Percentiles rank a stretch among this genome's conserved stretches.
Evolutionary conservation across 306 rosid genomes (phyloP).

Genomic region (Acacia confusa): DNA sequence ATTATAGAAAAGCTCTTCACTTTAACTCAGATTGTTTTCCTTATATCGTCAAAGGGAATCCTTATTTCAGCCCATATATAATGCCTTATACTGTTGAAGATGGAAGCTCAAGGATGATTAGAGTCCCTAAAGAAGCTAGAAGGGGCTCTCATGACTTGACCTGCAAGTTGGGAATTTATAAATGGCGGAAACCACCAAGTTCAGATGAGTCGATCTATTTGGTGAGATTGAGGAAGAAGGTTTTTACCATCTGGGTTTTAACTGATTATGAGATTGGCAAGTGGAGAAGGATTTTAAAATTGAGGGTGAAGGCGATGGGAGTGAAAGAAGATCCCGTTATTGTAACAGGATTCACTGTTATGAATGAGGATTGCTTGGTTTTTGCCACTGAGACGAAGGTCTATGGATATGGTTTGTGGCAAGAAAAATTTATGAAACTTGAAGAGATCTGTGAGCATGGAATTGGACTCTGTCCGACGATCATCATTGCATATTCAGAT

Average conservation of each 20-base stretch:
- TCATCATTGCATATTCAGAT: too few relatives aligned
- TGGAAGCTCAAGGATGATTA: conserved; percentile 23
- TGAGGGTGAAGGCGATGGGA: conserved; percentile 17
- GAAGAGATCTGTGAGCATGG: too few relatives aligned
- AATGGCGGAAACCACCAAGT: not conserved
- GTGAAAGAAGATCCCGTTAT: not conserved
- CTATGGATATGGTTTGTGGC: conserved; percentile 29
- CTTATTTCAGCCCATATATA: conserved; percentile 15
- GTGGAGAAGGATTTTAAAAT: too few relatives aligned
- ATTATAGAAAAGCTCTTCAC: not conserved
- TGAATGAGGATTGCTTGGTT: not conserved
- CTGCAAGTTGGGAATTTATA: conserved; percentile 16
- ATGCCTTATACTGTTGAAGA: not conserved
- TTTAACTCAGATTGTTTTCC: not conserved
- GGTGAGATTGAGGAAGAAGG: conserved; percentile 4
- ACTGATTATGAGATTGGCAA: not conserved
- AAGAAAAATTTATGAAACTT: too few relatives aligned
- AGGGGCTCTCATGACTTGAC: not conserved
- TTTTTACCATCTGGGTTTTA: conserved; percentile 25
- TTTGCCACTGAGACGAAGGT: not conserved
- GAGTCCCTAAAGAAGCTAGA: too few relatives aligned
- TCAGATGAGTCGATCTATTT: not conserved
- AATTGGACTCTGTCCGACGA: too few relatives aligned
- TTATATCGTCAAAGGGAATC: not conserved
- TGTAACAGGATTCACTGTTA: not conserved